Conservation (phyloP, 2,329 filamentous ascomycete species). For the Calonectria ilicicola region DNA sequence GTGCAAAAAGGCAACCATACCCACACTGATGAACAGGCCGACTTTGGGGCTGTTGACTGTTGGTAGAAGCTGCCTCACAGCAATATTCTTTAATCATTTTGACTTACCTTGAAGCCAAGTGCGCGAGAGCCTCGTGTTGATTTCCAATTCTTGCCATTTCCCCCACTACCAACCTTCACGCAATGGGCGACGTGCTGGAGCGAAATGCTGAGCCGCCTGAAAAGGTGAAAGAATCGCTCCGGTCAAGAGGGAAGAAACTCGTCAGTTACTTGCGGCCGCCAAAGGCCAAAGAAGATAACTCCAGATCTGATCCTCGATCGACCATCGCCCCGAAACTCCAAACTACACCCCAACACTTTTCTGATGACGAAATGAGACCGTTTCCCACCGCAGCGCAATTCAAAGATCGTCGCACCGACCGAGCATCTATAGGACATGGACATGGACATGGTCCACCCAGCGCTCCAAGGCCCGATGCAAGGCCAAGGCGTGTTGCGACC, state of each 20-base stretch:
- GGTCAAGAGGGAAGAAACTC: background rate
- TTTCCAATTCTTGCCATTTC: no score
- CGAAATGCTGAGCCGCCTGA: background rate
- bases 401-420: background rate
- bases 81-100: background rate
- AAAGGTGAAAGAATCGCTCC: background rate
- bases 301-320: no score
- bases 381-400: background rate
- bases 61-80: background rate
- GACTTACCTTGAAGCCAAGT: no score
- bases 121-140: no score
- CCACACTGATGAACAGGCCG: background rate
- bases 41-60: background rate
- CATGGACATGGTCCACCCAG: background rate
- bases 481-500: background rate
- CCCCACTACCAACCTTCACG: background rate
- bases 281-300: background rate
- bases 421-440: background rate
- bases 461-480: background rate
- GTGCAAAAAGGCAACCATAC: conserved; percentile 8
- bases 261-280: background rate
- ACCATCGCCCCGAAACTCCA: no score
- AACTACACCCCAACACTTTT: background rate
- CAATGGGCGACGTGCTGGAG: background rate
- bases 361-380: background rate